Evolutionary conservation across 352 stramenopile species (phyloP).

Genomic region (Phytophthora palmivora): DNA sequence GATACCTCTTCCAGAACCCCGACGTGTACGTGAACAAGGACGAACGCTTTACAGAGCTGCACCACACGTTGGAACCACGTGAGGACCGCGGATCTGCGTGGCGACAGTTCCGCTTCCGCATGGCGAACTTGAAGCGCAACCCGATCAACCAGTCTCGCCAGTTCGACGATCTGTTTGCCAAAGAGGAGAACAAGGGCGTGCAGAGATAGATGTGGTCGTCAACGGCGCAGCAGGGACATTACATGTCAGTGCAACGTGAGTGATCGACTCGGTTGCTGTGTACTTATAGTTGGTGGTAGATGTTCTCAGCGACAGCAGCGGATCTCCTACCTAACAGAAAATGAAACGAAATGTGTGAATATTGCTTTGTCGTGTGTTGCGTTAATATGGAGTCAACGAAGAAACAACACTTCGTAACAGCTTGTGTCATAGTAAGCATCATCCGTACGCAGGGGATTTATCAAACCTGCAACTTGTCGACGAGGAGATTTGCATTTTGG

Average conservation of each 20-base stretch:
- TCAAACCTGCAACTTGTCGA: no score
- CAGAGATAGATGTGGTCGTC: conserved; percentile 46
- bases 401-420: no score
- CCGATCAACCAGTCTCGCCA: conserved; percentile 79
- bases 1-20: conserved; percentile 61
- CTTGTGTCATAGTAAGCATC: no score
- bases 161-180: conserved; percentile 64
- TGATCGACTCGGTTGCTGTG: neutral
- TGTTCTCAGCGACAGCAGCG: neutral
- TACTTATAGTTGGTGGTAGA: neutral
- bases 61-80: conserved; percentile 49
- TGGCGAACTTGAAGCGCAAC: conserved; percentile 72
- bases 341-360: no score
- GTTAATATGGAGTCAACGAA: no score
- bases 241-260: neutral
- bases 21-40: conserved; percentile 79
- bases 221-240: neutral
- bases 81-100: conserved; percentile 49
- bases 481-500: no score
- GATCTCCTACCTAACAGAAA: neutral
- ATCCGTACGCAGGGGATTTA: no score
- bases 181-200: conserved; percentile 61
- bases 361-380: no score
- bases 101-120: conserved; percentile 71
- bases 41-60: conserved; percentile 46